Conservation (phyloP, 768 basidiomycete species). For the Tulasnella sp. region DNA sequence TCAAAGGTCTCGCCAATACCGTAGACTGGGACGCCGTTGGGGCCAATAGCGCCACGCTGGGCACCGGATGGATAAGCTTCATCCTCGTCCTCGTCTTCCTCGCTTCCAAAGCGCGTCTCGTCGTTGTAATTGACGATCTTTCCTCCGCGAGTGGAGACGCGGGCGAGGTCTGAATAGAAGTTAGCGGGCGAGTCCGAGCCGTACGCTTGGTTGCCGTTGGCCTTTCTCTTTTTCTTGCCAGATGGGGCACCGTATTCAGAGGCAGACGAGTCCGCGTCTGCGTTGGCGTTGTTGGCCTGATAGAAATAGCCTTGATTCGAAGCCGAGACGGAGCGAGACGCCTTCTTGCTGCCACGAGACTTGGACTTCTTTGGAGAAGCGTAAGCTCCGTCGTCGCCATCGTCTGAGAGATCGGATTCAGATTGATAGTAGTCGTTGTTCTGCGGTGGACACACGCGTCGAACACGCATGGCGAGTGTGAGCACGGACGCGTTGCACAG, state of each 20-base stretch:
- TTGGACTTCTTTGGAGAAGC: conserved; percentile 29
- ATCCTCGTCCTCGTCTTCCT: conserved; percentile 55
- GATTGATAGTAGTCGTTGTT: conserved; percentile 23
- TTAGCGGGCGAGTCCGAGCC: conserved; percentile 8
- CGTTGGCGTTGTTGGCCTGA: conserved; percentile 49
- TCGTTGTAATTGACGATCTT: conserved; percentile 74
- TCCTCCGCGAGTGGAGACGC: conserved; percentile 69
- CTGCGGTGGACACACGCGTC: conserved; percentile 19
- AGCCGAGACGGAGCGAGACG: background rate
- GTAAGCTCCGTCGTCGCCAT: conserved; percentile 24
- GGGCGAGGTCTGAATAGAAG: conserved; percentile 49
- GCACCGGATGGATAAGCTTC: conserved; percentile 44
- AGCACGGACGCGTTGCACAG: background rate
- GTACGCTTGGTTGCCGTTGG: conserved; percentile 32
- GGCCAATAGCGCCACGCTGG: conserved; percentile 3
- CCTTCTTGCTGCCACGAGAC: conserved; percentile 28
- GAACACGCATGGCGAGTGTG: conserved; percentile 10
- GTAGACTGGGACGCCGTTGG: background rate
- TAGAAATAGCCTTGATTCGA: conserved; percentile 1
- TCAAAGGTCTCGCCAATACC: conserved; percentile 35
- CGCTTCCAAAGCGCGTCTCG: conserved; percentile 68
- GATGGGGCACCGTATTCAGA: conserved; percentile 75
- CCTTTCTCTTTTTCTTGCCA: conserved; percentile 72
- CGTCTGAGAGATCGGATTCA: conserved; percentile 27
- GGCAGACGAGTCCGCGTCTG: conserved; percentile 61